phyloP scores from a whole-genome alignment of 306 rosid genomes.

The Trichosanthes truncata region DNA sequence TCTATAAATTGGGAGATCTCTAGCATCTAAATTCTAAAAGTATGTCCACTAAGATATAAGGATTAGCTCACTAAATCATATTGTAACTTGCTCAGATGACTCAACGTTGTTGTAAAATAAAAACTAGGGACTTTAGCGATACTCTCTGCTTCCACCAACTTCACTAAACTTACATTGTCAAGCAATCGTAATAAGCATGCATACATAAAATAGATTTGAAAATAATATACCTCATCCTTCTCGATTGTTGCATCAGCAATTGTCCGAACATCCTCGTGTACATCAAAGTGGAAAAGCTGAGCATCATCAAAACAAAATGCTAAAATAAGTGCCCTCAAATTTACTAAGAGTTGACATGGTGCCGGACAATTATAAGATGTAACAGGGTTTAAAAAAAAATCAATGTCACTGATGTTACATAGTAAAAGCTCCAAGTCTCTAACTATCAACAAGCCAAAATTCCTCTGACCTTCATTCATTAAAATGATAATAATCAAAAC shows the following conservation, averaged over 20 bases:
- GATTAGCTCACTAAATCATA: not conserved
- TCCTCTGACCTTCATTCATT: not conserved
- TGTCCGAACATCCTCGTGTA: slow-evolving; percentile 90
- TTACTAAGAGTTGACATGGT: not conserved
- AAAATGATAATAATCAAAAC: not conserved
- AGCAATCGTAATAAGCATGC: not conserved
- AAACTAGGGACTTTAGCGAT: not conserved
- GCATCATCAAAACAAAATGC: not conserved
- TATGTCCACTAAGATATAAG: not conserved
- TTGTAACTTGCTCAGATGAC: not conserved
- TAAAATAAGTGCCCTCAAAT: slow-evolving; percentile 3
- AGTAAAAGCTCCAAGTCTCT: not conserved
- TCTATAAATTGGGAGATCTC: not conserved
- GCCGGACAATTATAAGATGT: not conserved
- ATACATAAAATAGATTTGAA: not conserved
- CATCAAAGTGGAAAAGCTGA: slow-evolving; percentile 95
- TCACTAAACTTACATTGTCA: not conserved
- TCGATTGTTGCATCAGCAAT: slow-evolving; percentile 94
- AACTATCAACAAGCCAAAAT: not conserved
- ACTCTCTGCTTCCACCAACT: not conserved
- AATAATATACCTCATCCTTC: slow-evolving; percentile 78
- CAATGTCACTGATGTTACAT: not conserved
- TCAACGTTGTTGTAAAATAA: not conserved
- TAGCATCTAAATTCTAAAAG: not conserved
- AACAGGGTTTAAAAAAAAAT: not conserved